phyloP scores from a whole-genome alignment of 306 rosid genomes.

The Acacia melanoxylon region DNA sequence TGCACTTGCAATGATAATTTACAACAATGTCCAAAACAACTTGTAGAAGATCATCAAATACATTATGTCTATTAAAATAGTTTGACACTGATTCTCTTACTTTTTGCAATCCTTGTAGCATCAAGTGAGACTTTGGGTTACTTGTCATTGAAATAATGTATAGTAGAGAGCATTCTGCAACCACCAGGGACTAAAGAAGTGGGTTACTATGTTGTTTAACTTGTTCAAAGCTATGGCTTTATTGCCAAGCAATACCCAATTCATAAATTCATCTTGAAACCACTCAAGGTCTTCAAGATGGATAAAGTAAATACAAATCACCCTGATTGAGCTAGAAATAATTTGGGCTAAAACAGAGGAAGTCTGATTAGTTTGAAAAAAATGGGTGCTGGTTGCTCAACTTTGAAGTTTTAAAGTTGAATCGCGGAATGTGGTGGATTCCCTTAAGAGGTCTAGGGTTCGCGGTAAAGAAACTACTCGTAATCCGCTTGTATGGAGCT shows the following conservation, averaged over 20 bases:
- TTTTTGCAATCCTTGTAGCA: conserved; percentile 75
- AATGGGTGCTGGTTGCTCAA: not conserved
- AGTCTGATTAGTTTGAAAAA: not conserved
- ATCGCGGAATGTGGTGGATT: no score
- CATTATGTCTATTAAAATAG: conserved; percentile 64
- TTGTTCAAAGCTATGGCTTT: not conserved
- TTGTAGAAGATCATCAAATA: conserved; percentile 52
- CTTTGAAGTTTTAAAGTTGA: not conserved
- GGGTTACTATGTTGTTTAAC: not conserved
- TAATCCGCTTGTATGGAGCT: no score
- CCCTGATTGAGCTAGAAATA: not conserved
- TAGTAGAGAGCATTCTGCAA: not conserved
- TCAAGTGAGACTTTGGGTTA: conserved; percentile 33
- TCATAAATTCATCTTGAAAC: not conserved
- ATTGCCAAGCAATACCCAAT: not conserved
- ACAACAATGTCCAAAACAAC: no score
- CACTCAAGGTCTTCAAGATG: not conserved
- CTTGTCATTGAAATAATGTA: not conserved
- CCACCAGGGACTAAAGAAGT: not conserved
- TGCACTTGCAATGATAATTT: no score
- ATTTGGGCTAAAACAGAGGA: not conserved
- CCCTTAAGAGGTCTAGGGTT: no score
- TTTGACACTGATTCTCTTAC: conserved; percentile 60
- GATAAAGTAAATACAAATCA: not conserved
- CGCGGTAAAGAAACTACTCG: no score